phyloP scores from a whole-genome alignment of 345 rosid species.

The Melaleuca alternifolia region DNA sequence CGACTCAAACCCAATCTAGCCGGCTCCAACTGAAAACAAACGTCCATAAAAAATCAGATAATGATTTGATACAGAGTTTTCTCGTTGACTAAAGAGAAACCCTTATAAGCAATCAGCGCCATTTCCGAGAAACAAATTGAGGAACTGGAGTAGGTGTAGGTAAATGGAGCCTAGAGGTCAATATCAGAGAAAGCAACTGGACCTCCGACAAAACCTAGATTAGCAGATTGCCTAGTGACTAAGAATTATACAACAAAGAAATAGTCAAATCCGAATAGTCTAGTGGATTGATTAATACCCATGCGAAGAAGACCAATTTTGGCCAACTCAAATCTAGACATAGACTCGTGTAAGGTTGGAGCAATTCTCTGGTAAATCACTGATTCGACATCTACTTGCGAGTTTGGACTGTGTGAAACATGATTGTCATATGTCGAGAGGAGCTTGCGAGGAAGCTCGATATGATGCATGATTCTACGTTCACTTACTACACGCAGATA shows the following conservation, averaged over 20 bases:
- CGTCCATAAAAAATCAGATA: no score
- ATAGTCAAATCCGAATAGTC: no score
- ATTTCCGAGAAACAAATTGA: background rate
- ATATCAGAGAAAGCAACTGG: background rate
- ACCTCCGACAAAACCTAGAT: no score
- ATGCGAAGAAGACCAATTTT: no score
- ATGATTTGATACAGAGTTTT: constrained; percentile 3
- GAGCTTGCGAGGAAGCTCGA: background rate
- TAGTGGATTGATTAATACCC: no score
- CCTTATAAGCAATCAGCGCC: background rate
- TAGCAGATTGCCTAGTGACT: no score
- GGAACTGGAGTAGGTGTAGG: background rate
- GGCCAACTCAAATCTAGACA: no score
- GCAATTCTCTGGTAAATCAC: background rate
- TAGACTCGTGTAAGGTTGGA: background rate
- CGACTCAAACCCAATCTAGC: no score
- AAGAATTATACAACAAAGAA: no score
- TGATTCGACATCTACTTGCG: background rate
- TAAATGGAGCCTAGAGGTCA: background rate
- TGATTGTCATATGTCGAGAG: background rate
- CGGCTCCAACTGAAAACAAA: background rate
- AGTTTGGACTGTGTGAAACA: background rate
- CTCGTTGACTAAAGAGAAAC: background rate
- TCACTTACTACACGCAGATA: background rate
- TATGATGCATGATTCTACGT: background rate